Evolutionary conservation across 2,329 filamentous ascomycete genomes (phyloP), one percentile per base, ranked within the genome.

Genomic region (Colletotrichum gloeosporioides): DNA sequence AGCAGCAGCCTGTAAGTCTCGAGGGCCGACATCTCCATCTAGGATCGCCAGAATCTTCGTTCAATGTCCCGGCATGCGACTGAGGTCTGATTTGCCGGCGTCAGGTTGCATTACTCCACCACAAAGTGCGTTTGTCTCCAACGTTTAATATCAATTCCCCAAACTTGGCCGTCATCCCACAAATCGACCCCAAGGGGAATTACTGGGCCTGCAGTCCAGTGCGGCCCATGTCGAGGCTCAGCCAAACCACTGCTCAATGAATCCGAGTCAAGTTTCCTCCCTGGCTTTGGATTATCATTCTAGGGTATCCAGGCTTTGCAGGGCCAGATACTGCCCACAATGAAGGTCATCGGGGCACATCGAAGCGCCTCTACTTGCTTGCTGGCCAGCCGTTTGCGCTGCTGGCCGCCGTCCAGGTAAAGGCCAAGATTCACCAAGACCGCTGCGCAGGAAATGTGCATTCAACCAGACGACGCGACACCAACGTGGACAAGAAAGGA

Each of bases 101-200:
- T n/a, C 32, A 34, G 29, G 55, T 73, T 34, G 57, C 55, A 49
- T 6, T 31, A 16, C 62, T 64, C 73, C 73, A 75, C 73, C 16
- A 27, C 22, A 16, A 29, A 53, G 25, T 25, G 36, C 61, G 39
- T 63, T 53, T 62, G 25, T 34, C 27, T 62, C 36, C 36, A 36
- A 8, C 44, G 16, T 65, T 49, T 34, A 61, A 22, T 34, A 29
- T 66, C 53, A 31, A 10, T 73, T 73, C 69, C 63, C 73, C 73
- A 57, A 75, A 25, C 69, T 68, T 68, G 73, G 73, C 63, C 44
- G 27, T 4, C 55, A 64, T 44, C 57, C 73, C 69, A 67, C 69
- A 67, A 59, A 67, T 39, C 66, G 62, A 72, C 73, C 73, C 73
- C 55, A 66, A 73, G 73, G 73, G 73, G 73, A 73, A 73, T 68